Evolutionary conservation across 2,329 filamentous ascomycete genomes (phyloP).

Genomic region (Colletotrichum camelliae): DNA sequence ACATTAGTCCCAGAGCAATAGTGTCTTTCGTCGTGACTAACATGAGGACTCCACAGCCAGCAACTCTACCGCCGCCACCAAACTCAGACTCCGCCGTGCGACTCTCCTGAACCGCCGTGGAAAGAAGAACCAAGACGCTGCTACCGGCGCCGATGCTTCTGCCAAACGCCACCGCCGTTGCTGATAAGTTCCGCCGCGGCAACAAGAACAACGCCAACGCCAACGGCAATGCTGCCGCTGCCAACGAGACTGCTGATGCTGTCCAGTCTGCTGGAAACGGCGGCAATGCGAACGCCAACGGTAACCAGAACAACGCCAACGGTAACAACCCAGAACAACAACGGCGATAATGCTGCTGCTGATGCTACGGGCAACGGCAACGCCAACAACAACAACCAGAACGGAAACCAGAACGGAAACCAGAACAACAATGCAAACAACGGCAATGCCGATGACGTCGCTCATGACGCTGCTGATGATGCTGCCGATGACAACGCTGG

Average conservation of each 20-base stretch:
- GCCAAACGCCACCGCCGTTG: neutral
- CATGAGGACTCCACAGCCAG: neutral
- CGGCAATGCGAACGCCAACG: slow-evolving; percentile 4
- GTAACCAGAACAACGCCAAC: slow-evolving; percentile 41
- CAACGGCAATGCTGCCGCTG: slow-evolving; percentile 1
- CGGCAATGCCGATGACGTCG: neutral
- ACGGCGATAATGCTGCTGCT: slow-evolving; percentile 46
- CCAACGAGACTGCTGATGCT: neutral
- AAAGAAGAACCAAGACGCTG: neutral
- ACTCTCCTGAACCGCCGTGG: neutral
- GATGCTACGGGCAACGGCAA: neutral
- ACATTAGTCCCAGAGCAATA: no score
- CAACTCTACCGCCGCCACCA: slow-evolving; percentile 2
- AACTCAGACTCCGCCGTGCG: neutral
- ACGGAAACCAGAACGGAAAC: neutral
- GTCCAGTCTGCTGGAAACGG: neutral
- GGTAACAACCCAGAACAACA: slow-evolving; percentile 19
- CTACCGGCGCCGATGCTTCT: neutral
- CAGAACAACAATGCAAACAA: neutral
- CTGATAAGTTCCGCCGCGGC: neutral
- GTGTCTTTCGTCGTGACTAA: neutral
- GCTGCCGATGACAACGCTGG: neutral
- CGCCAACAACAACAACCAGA: neutral
- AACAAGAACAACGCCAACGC: neutral
- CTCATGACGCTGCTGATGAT: neutral